A percentile compares a stretch with the other conserved stretches of the same genome.
These are phyloP conservation scores for Microstegium vimineum DNA, from an alignment of 176 grass and related monocot species.

Conservation along the genomic window DNA sequence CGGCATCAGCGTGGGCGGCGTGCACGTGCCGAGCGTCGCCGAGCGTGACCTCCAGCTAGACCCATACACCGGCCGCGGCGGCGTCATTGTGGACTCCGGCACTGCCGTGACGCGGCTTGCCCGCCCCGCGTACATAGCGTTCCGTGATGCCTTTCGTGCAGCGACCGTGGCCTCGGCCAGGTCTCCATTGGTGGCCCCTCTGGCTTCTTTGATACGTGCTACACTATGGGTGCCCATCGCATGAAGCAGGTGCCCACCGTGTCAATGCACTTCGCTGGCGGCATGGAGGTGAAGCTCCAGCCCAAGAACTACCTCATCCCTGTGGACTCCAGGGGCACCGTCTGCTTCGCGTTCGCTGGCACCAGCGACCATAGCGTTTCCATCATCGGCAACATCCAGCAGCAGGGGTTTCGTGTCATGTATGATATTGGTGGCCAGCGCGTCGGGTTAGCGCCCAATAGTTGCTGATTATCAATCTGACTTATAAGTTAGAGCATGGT, in stretches of 20 bases:
- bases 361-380: too few species aligned
- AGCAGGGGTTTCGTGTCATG: too few species aligned
- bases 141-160: conserved; percentile 70
- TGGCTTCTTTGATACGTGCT: too few species aligned
- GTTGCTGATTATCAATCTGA: too few species aligned
- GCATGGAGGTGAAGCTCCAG: too few species aligned
- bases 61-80: conserved; percentile 55
- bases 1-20: conserved; percentile 82
- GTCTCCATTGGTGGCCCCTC: conserved; percentile 47
- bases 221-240: conserved; percentile 26
- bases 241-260: conserved; percentile 93
- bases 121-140: conserved; percentile 53
- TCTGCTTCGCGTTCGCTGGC: too few species aligned
- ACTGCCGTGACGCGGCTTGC: conserved; percentile 75
- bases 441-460: too few species aligned
- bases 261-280: conserved; percentile 72
- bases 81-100: conserved; percentile 90
- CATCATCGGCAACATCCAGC: too few species aligned
- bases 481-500: too few species aligned
- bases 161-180: too few species aligned
- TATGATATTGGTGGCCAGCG: too few species aligned
- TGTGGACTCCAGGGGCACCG: conserved; percentile 76
- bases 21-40: conserved; percentile 53
- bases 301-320: conserved; percentile 98
- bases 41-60: conserved; percentile 62